Evolutionary conservation across 768 basidiomycete genomes (phyloP).

Genomic region (Tulasnella sp.): DNA sequence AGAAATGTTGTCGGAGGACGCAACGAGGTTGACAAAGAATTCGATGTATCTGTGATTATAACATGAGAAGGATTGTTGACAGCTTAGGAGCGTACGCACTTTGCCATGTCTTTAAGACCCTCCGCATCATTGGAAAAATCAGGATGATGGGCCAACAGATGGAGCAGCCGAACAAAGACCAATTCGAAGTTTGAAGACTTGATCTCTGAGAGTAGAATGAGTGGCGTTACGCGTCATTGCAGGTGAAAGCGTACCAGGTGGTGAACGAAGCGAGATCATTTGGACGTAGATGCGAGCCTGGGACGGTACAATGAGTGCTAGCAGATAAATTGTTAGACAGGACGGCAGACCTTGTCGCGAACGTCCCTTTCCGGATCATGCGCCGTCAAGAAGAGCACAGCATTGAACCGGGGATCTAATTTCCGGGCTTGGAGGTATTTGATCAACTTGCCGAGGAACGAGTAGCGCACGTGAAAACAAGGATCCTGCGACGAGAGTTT

Average conservation of each 20-base stretch:
- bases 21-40: constrained; percentile 72
- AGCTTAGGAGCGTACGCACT: constrained; percentile 36
- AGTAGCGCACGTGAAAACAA: constrained; percentile 72
- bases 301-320: not conserved
- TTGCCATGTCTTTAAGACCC: constrained; percentile 64
- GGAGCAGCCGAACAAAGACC: constrained; percentile 74
- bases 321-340: not conserved
- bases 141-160: constrained; percentile 87
- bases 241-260: constrained; percentile 13
- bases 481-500: constrained; percentile 47
- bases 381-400: constrained; percentile 78
- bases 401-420: constrained; percentile 60
- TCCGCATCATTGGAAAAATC: constrained; percentile 66
- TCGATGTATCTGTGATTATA: constrained; percentile 59
- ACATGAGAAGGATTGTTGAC: not conserved
- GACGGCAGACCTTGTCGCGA: constrained; percentile 45
- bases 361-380: constrained; percentile 86
- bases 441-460: constrained; percentile 66
- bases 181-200: constrained; percentile 64
- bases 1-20: constrained; percentile 68
- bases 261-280: not conserved
- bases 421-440: constrained; percentile 50
- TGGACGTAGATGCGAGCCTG: constrained; percentile 18
- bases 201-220: constrained; percentile 25
- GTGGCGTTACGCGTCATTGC: not conserved